Conservation (phyloP, 1,284 basidiomycete genomes). For the Sutorius eximius region DNA sequence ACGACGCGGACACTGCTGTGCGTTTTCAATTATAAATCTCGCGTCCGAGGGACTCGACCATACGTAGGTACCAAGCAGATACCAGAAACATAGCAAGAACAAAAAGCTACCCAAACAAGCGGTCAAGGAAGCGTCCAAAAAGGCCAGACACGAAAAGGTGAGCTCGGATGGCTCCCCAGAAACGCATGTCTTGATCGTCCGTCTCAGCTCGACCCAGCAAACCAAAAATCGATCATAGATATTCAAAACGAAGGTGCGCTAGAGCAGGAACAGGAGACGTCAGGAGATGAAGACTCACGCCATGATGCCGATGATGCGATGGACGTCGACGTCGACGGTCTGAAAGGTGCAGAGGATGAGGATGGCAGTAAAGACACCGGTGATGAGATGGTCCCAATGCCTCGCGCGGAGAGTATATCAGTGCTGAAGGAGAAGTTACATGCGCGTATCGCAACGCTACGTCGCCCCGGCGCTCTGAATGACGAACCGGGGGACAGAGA, state of each 20-base stretch:
- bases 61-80: constrained; percentile 66
- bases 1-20: constrained; percentile 25
- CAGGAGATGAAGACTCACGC: neutral
- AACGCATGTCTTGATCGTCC: neutral
- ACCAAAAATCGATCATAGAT: constrained; percentile 81
- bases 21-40: neutral
- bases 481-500: constrained; percentile 66
- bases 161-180: neutral
- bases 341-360: constrained; percentile 33
- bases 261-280: constrained; percentile 16
- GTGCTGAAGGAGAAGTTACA: constrained; percentile 80
- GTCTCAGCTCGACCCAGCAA: constrained; percentile 82
- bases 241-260: constrained; percentile 58
- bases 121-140: constrained; percentile 83
- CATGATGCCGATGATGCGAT: constrained; percentile 9
- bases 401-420: constrained; percentile 63
- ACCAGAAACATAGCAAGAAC: constrained; percentile 88
- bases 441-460: constrained; percentile 71
- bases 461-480: constrained; percentile 42
- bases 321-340: constrained; percentile 21
- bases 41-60: neutral
- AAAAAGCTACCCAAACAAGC: constrained; percentile 80
- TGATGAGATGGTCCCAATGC: constrained; percentile 61
- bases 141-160: constrained; percentile 84
- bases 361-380: constrained; percentile 28